Evolutionary conservation across 169 alveolate genomes (phyloP).

Genomic region (Cryptosporidium felis): DNA sequence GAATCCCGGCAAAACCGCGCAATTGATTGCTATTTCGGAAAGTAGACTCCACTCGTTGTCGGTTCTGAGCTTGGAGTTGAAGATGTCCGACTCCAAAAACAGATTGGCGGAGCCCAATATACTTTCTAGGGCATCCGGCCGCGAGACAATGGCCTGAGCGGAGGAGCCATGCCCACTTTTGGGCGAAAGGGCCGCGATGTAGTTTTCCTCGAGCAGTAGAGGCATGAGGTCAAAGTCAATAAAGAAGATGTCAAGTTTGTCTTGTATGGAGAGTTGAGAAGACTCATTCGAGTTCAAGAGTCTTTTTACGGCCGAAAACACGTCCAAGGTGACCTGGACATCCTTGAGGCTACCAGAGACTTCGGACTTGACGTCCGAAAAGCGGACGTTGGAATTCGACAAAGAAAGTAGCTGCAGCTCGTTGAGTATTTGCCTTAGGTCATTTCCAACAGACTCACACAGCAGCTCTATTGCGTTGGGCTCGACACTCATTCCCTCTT

Average conservation of each 20-base stretch:
- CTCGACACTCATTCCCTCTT: conserved; percentile 87
- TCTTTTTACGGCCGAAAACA: conserved; percentile 87
- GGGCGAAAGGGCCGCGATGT: conserved; percentile 77
- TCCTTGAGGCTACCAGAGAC: conserved; percentile 82
- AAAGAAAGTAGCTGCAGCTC: conserved; percentile 87
- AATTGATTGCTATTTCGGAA: conserved; percentile 82
- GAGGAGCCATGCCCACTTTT: conserved; percentile 74
- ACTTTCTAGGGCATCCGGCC: conserved; percentile 72
- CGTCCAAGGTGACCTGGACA: conserved; percentile 82
- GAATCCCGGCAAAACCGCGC: conserved; percentile 85
- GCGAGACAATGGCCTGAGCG: conserved; percentile 72
- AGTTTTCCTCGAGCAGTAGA: conserved; percentile 91
- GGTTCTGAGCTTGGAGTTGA: conserved; percentile 82
- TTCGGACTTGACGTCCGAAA: conserved; percentile 77
- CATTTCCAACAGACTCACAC: conserved; percentile 90
- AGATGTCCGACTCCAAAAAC: conserved; percentile 86
- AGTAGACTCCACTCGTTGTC: conserved; percentile 87
- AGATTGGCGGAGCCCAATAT: conserved; percentile 84
- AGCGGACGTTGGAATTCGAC: conserved; percentile 73
- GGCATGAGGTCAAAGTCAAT: conserved; percentile 94
- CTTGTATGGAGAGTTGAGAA: conserved; percentile 73
- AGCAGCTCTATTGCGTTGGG: conserved; percentile 86
- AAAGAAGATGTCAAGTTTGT: conserved; percentile 88
- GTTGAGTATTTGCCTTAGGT: conserved; percentile 91
- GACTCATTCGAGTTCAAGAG: conserved; percentile 81